These are phyloP conservation scores for carrot (Daucus carota) DNA, from an alignment of 129 eudicot species.

Conservation along the genomic window DH1_v3.0 NC_030383.2:64381501-64382000, in stretches of 20 bases:
- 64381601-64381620: background rate
- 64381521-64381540: slow-evolving; percentile 59
- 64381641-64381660: background rate
- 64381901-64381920: slow-evolving; percentile 64
- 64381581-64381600: slow-evolving; percentile 94
- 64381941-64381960: slow-evolving; percentile 71
- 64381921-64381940: slow-evolving; percentile 67
- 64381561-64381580: slow-evolving; percentile 76
- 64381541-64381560: slow-evolving; percentile 66
- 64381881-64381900: slow-evolving; percentile 29
- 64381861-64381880: background rate
- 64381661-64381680: background rate
- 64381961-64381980: slow-evolving; percentile 92
- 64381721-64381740: slow-evolving; percentile 56
- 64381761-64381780: background rate
- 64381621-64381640: background rate
- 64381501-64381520: slow-evolving; percentile 38
- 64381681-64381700: slow-evolving; percentile 84
- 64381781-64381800: background rate
- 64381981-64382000: slow-evolving; percentile 71
- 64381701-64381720: slow-evolving; percentile 73
- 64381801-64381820: background rate
- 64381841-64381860: background rate
- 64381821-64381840: too few species aligned
- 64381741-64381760: slow-evolving; percentile 29